Evolutionary conservation across 768 basidiomycete species (phyloP).

Genomic region (Calocera viscosa): DNA sequence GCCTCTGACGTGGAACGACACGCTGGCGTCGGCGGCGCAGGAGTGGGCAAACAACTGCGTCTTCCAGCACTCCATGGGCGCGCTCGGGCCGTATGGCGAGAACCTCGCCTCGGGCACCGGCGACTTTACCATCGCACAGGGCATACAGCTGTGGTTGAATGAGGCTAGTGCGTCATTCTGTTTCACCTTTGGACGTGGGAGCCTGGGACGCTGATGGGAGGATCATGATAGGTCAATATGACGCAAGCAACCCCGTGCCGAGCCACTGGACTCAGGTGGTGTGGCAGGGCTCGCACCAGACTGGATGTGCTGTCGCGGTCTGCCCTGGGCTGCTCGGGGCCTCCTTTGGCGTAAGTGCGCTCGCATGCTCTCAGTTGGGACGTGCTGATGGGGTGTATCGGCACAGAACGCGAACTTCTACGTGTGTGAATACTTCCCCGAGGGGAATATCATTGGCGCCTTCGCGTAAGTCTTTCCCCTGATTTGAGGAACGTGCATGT

Average conservation of each 20-base stretch:
- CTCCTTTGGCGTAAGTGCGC: conserved; percentile 27
- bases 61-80: conserved; percentile 37
- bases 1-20: conserved; percentile 38
- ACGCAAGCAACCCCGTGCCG: conserved; percentile 37
- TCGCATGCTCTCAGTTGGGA: neutral
- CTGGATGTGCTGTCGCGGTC: conserved; percentile 44
- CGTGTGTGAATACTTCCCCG: conserved; percentile 53
- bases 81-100: conserved; percentile 37
- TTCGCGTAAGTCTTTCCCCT: conserved; percentile 35
- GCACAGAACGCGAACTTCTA: conserved; percentile 41
- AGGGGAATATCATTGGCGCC: conserved; percentile 52
- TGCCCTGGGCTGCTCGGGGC: conserved; percentile 40
- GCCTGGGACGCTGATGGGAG: neutral
- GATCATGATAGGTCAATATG: conserved; percentile 36
- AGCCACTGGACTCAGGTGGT: conserved; percentile 53
- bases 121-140: neutral
- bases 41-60: conserved; percentile 41
- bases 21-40: conserved; percentile 37
- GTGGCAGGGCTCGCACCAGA: conserved; percentile 47
- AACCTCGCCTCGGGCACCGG: conserved; percentile 46
- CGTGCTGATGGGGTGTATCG: conserved; percentile 5
- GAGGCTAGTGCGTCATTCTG: neutral
- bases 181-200: neutral
- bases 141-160: conserved; percentile 20
- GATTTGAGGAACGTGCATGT: neutral